A percentile compares a stretch with the other conserved stretches of the same genome.
Evolutionary conservation across 2,329 filamentous ascomycete genomes (phyloP).

Genomic region (Gaeumannomyces sp.): DNA sequence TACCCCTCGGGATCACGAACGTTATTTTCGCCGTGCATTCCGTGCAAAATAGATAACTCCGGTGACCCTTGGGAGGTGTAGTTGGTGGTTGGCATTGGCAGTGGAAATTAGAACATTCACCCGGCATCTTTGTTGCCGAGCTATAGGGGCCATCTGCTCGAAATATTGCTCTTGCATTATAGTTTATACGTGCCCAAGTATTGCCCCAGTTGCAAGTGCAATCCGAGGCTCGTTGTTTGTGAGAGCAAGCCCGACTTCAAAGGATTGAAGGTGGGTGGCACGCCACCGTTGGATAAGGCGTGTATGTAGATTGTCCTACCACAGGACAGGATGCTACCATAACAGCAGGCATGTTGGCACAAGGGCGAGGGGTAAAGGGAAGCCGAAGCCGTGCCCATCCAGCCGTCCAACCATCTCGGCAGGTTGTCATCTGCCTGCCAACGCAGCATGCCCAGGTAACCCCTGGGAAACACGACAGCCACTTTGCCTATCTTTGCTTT

Average conservation of each 20-base stretch:
- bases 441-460: neutral
- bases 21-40: too few species aligned
- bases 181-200: neutral
- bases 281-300: neutral
- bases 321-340: neutral
- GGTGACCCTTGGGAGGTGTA: too few species aligned
- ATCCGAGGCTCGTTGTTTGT: too few species aligned
- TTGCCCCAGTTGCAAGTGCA: too few species aligned
- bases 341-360: neutral
- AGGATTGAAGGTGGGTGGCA: neutral
- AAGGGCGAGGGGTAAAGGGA: too few species aligned
- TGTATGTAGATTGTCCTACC: neutral
- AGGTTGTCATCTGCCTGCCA: neutral
- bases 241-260: neutral
- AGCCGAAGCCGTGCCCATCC: neutral
- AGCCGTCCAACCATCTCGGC: neutral
- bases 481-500: neutral
- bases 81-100: too few species aligned
- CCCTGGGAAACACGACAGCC: neutral
- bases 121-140: too few species aligned
- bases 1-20: too few species aligned
- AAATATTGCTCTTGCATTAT: neutral
- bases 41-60: too few species aligned
- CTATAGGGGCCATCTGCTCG: neutral
- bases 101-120: neutral